Evolutionary conservation across 2,329 filamentous ascomycete genomes (phyloP).

Genomic region (Trichoderma cornu-damae): DNA sequence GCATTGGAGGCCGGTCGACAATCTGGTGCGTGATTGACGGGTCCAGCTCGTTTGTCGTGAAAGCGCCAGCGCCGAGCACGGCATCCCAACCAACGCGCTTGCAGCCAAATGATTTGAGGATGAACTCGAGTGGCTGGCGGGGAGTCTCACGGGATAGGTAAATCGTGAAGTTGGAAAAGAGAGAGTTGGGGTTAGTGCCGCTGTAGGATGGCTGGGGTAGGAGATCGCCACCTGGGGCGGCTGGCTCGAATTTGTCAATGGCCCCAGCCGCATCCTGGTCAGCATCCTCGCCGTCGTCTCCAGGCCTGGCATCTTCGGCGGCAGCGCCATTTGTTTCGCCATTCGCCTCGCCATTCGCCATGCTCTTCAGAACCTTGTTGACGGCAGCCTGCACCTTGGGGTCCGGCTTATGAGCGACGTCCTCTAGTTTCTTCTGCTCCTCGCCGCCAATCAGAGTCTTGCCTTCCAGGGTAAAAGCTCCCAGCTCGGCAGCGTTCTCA

Average conservation of each 20-base stretch:
- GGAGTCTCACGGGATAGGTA: constrained; percentile 93
- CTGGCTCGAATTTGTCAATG: constrained; percentile 88
- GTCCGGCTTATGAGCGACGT: constrained; percentile 47
- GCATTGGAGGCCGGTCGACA: constrained; percentile 79
- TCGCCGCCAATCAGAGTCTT: constrained; percentile 54
- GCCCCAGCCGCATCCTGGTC: constrained; percentile 51
- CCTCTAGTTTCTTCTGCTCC: constrained; percentile 49
- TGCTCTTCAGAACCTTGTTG: constrained; percentile 58
- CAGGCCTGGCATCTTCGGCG: constrained; percentile 34
- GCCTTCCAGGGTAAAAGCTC: constrained; percentile 84
- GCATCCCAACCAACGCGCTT: constrained; percentile 94
- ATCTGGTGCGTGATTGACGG: constrained; percentile 92
- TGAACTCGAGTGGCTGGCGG: constrained; percentile 82
- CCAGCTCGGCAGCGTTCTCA: constrained; percentile 82
- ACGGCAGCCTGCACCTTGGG: constrained; percentile 61
- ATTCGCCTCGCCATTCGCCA: constrained; percentile 20
- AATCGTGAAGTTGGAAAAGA: constrained; percentile 86
- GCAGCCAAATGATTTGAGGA: constrained; percentile 90
- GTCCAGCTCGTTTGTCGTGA: constrained; percentile 83
- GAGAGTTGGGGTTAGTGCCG: constrained; percentile 61
- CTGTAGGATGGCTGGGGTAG: constrained; percentile 71
- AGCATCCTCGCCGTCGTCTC: constrained; percentile 39
- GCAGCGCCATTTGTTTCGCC: constrained; percentile 35
- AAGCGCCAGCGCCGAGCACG: constrained; percentile 85
- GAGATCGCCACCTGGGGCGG: constrained; percentile 76